Percentiles rank a stretch among this genome's conserved stretches.
Conservation (phyloP, 139 green algal species). For the Monoraphidium neglectum region DNA sequence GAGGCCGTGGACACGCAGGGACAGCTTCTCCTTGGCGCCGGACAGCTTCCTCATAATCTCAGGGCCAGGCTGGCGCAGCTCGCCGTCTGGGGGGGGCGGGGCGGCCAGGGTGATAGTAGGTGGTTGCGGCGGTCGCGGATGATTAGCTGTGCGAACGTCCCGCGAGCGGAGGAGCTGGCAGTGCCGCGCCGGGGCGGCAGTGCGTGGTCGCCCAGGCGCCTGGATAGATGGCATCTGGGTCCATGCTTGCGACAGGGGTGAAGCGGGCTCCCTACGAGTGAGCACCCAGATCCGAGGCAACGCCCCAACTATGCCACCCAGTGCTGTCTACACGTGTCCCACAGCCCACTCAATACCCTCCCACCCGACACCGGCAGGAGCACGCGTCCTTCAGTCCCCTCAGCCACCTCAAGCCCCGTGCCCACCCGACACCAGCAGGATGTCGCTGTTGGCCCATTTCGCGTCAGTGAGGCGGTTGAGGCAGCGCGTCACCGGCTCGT, state of each 20-base stretch:
- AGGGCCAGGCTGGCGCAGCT: conserved; percentile 78
- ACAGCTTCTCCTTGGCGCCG: conserved; percentile 75
- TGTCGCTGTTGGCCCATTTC: conserved; percentile 88
- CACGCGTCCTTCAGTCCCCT: too few species aligned
- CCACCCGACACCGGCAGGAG: too few species aligned
- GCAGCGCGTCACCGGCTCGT: conserved; percentile 79
- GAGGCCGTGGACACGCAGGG: conserved; percentile 82
- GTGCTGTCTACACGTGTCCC: too few species aligned
- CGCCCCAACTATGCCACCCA: background rate
- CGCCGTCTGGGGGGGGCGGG: conserved; percentile 56
- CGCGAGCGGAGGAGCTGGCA: too few species aligned
- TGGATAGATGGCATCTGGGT: too few species aligned
- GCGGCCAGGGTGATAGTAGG: background rate
- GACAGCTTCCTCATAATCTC: conserved; percentile 88
- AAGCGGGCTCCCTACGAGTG: background rate
- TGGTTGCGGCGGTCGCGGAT: background rate
- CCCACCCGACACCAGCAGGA: conserved; percentile 76
- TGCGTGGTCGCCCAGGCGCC: too few species aligned
- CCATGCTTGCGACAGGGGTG: too few species aligned
- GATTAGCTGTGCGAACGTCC: too few species aligned
- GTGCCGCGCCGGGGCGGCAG: too few species aligned
- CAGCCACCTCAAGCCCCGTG: background rate
- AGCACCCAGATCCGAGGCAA: background rate
- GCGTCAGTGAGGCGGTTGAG: conserved; percentile 72
- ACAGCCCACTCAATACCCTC: too few species aligned